phyloP scores from a whole-genome alignment of 75 land plant genomes.

The Ceratopteris richardii region DNA sequence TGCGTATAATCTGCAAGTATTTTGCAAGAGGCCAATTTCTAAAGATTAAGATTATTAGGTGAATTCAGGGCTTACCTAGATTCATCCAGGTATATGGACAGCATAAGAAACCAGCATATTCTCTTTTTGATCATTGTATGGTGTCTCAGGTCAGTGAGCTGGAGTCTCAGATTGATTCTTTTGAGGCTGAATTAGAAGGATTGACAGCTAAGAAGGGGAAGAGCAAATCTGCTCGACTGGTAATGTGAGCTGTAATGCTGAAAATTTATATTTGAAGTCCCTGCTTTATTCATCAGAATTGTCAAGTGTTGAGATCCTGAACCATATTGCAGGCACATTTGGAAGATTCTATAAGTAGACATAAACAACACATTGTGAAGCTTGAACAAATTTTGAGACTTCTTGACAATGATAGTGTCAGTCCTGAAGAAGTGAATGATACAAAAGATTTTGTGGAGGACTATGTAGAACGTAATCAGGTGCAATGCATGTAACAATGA shows the following conservation, averaged over 20 bases:
- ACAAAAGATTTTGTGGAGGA: conserved; percentile 92
- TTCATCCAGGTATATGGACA: too few species aligned
- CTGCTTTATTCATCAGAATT: background rate
- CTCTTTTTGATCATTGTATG: too few species aligned
- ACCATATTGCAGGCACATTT: conserved; percentile 44
- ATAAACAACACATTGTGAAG: conserved; percentile 87
- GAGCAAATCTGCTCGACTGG: conserved; percentile 82
- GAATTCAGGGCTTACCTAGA: too few species aligned
- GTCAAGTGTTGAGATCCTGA: too few species aligned
- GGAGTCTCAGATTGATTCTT: conserved; percentile 74
- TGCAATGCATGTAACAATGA: conserved; percentile 2
- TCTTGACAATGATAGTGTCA: conserved; percentile 93
- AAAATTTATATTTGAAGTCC: background rate
- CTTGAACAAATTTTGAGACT: conserved; percentile 79
- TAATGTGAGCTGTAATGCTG: conserved; percentile 7
- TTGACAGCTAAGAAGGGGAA: conserved; percentile 87
- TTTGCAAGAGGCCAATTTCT: too few species aligned
- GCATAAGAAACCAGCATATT: too few species aligned
- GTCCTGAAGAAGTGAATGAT: conserved; percentile 91
- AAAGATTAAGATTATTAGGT: too few species aligned
- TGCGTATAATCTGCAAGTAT: conserved; percentile 19
- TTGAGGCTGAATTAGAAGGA: conserved; percentile 94
- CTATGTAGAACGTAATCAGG: conserved; percentile 97
- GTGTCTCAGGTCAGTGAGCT: conserved; percentile 61
- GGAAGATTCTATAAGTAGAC: conserved; percentile 76